Base-by-base conservation (phyloP, 805 yeast genomes). In the Candida peoriensis region DNA sequence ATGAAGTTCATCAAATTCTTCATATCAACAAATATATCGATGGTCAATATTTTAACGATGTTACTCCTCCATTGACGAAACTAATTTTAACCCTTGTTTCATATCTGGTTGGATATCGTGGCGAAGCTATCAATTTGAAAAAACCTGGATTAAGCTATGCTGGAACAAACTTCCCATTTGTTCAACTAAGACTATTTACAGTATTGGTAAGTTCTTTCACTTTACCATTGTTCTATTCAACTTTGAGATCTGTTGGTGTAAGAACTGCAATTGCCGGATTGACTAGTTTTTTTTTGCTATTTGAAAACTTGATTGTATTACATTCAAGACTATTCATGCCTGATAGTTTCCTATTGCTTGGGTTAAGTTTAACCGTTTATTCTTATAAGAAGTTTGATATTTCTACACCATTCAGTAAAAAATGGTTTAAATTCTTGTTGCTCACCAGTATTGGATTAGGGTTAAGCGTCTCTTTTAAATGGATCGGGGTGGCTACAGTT, bases 11-110 rank as follows among this genome's bases (percentile, higher is more conserved):
- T 41, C 55, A 64, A 25, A 66, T 68, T 6, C 57, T 59, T 1
- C 64, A 55, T 43, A 62, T 66, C 8, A 47, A 55, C 28, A 60
- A 66, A 24, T 76, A 77, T 55, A 66, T 67, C 43, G 63, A 63
- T 33, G 84, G 85, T 17, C 64, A 70, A 26, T 80, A 75, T 54
- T 81, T 78, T 57, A 63, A 81, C 47, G 88, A 80, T 48, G 79
- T 79, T 19, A 81, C 81, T 43, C 89, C 90, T 9, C 89, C 90
- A 5, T 60, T 82, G 33, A 78, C 72, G 24, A 77, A 79, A 45
- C 58, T 82, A 57, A 54, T 78, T 10, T 78, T 69, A 47, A 76
- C 74, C 20, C 64, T 70, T 35, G 61, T 78, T 7, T 79, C 78
- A 3, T 57, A 62, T 41, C 24, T 74, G 13, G 66, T 65, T 23